Conservation (phyloP, 2,329 filamentous ascomycete species). For the Thermoascus crustaceus region DNA sequence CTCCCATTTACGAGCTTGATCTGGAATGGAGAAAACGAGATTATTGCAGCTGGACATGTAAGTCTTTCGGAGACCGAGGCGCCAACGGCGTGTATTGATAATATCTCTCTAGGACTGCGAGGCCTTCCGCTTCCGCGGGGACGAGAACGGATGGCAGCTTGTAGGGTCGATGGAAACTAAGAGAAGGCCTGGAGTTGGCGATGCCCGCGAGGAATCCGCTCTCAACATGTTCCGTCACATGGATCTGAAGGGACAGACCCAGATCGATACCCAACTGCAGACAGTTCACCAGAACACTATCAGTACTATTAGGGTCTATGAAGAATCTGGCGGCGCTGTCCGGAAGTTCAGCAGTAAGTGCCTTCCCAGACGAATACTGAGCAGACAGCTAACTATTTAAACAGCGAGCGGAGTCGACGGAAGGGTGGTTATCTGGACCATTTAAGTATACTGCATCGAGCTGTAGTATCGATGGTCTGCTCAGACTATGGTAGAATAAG, state of each 20-base stretch:
- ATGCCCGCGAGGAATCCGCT: constrained; percentile 75
- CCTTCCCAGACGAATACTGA: constrained; percentile 7
- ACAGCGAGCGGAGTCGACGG: constrained; percentile 75
- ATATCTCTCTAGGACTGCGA: constrained; percentile 55
- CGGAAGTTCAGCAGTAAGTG: constrained; percentile 78
- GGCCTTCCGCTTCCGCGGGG: constrained; percentile 79
- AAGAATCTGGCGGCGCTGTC: constrained; percentile 56
- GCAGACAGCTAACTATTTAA: constrained; percentile 14
- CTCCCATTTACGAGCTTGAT: constrained; percentile 88
- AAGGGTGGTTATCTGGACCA: constrained; percentile 69
- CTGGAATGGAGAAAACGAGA: constrained; percentile 86
- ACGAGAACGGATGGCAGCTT: constrained; percentile 72
- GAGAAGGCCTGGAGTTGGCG: constrained; percentile 50
- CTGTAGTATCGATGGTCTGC: neutral
- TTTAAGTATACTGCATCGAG: constrained; percentile 34
- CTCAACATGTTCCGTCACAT: constrained; percentile 98
- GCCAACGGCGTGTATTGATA: neutral
- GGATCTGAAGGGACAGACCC: constrained; percentile 90
- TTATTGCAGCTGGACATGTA: constrained; percentile 87
- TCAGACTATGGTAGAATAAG: neutral
- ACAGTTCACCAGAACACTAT: constrained; percentile 97
- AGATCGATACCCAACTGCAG: constrained; percentile 88
- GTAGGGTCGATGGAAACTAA: constrained; percentile 73
- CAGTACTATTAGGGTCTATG: constrained; percentile 70
- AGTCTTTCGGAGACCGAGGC: constrained; percentile 12